phyloP scores from a whole-genome alignment of 2,329 filamentous ascomycete genomes.

The Shiraia sp. region DNA sequence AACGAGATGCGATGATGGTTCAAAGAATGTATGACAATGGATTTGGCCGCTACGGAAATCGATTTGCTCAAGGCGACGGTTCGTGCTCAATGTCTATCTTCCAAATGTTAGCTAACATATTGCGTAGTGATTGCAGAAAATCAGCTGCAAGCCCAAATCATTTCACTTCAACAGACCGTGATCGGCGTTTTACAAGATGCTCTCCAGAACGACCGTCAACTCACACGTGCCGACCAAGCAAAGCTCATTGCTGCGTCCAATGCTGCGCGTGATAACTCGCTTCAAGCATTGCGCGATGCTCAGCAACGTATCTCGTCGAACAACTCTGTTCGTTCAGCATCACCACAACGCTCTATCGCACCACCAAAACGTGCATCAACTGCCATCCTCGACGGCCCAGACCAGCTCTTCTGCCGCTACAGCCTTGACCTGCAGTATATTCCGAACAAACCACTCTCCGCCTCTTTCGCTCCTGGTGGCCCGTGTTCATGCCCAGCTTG shows the following conservation, averaged over 20 bases:
- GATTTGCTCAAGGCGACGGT: conserved; percentile 48
- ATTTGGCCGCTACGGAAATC: conserved; percentile 39
- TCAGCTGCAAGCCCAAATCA: conserved; percentile 49
- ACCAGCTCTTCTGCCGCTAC: conserved; percentile 41
- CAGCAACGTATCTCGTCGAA: conserved; percentile 34
- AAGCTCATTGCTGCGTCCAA: conserved; percentile 48
- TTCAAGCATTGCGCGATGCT: conserved; percentile 43
- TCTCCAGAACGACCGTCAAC: conserved; percentile 45
- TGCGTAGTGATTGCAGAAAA: conserved; percentile 46
- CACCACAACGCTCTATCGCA: conserved; percentile 21
- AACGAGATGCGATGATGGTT: conserved; percentile 39
- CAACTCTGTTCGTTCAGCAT: conserved; percentile 17
- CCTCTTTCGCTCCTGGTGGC: conserved; percentile 38
- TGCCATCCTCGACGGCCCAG: conserved; percentile 16
- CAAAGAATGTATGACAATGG: conserved; percentile 44
- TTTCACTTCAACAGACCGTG: conserved; percentile 49
- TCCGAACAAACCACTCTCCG: conserved; percentile 33
- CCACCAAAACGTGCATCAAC: conserved; percentile 32
- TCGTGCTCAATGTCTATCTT: conserved; percentile 10
- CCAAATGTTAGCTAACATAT: conserved; percentile 4
- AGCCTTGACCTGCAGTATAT: conserved; percentile 39
- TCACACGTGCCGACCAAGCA: conserved; percentile 45
- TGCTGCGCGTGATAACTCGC: conserved; percentile 46
- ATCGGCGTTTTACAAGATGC: conserved; percentile 50
- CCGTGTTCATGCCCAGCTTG: conserved; percentile 37